These are phyloP conservation scores for Cadophora luteo-olivacea DNA, from an alignment of 2,329 filamentous ascomycete species.

Conservation along the genomic window DNA sequence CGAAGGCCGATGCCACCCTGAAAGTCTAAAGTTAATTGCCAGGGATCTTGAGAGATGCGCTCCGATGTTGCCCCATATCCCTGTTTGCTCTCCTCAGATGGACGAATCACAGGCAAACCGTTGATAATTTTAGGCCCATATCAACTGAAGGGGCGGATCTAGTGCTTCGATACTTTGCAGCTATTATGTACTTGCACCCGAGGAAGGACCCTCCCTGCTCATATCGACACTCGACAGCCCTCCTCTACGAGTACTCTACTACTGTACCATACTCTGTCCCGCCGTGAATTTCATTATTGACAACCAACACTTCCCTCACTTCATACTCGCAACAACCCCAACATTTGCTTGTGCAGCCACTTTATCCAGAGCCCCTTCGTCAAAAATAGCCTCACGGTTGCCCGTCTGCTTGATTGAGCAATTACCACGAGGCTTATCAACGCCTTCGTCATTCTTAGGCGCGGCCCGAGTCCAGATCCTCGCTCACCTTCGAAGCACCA, in stretches of 20 bases:
- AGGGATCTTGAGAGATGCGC: conserved; percentile 10
- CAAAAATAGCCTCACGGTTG: conserved; percentile 14
- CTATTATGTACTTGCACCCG: conserved; percentile 18
- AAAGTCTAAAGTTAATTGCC: background rate
- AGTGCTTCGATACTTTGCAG: conserved; percentile 1
- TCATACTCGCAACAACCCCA: background rate
- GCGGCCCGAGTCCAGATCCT: conserved; percentile 17
- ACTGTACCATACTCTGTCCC: background rate
- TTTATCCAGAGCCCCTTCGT: conserved; percentile 16
- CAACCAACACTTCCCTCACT: conserved; percentile 4
- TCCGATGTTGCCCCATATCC: conserved; percentile 24
- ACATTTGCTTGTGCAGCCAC: conserved; percentile 4
- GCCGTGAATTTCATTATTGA: conserved; percentile 9
- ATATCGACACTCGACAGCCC: background rate
- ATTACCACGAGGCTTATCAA: conserved; percentile 21
- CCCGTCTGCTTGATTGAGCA: conserved; percentile 18
- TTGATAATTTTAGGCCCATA: conserved; percentile 24
- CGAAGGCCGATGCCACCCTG: conserved; percentile 9
- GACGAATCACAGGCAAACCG: conserved; percentile 14
- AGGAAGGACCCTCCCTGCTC: background rate
- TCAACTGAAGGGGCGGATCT: conserved; percentile 4
- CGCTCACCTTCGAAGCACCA: background rate
- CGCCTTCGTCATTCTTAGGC: conserved; percentile 20
- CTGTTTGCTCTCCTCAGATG: background rate
- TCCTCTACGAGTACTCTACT: background rate